Conservation (phyloP, 306 rosid genomes). For the Cicer cuneatum region DNA sequence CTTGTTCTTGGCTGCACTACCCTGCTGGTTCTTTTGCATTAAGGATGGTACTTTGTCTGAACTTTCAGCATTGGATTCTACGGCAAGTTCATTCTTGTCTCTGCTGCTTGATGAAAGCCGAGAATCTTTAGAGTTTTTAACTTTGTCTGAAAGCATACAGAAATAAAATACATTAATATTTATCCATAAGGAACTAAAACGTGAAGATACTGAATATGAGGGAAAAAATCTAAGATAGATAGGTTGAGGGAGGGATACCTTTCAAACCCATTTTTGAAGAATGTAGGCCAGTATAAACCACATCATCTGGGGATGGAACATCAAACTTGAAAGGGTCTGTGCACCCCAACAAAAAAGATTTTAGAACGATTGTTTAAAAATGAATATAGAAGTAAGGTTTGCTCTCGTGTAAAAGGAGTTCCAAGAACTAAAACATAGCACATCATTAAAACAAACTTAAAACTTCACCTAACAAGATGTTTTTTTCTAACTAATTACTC, state of each 20-base stretch:
- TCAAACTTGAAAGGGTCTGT: constrained; percentile 92
- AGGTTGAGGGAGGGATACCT: constrained; percentile 60
- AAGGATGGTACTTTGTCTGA: constrained; percentile 50
- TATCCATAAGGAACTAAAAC: constrained; percentile 25
- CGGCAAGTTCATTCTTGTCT: constrained; percentile 47
- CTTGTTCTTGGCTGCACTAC: constrained; percentile 42
- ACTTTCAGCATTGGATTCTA: constrained; percentile 52
- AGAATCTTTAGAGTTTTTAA: constrained; percentile 52
- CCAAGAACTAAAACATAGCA: constrained; percentile 38
- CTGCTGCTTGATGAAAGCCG: constrained; percentile 46
- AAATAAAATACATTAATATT: constrained; percentile 35
- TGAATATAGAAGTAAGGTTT: constrained; percentile 42
- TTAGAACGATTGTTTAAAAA: constrained; percentile 26
- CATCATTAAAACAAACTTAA: constrained; percentile 30
- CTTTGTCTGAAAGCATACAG: constrained; percentile 56
- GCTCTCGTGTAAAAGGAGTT: constrained; percentile 38
- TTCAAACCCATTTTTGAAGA: constrained; percentile 74
- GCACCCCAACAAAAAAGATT: constrained; percentile 43
- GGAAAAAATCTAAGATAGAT: constrained; percentile 23
- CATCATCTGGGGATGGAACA: constrained; percentile 93
- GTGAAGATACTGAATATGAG: constrained; percentile 19
- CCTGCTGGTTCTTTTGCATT: constrained; percentile 45
- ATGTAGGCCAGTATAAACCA: constrained; percentile 68
- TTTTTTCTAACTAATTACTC: constrained; percentile 26
- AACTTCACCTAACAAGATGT: constrained; percentile 14